Evolutionary conservation across 352 stramenopile species (phyloP).

Genomic region (Globisporangium rhizosaccharum): DNA sequence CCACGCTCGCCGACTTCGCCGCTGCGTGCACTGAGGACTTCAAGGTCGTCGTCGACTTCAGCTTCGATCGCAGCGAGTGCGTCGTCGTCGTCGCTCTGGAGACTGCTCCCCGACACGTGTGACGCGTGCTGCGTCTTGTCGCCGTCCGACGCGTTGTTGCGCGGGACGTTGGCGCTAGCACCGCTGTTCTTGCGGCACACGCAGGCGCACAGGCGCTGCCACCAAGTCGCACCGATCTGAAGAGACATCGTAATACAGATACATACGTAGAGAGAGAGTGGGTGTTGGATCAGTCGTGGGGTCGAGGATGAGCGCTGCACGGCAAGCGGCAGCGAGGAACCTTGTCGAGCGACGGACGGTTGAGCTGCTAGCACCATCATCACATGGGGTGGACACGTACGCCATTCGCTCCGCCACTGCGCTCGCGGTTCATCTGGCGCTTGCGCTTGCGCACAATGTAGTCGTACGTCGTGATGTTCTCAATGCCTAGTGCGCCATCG

Average conservation of each 20-base stretch:
- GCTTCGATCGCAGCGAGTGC: constrained; percentile 65
- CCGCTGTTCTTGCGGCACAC: constrained; percentile 29
- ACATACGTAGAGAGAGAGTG: constrained; percentile 8
- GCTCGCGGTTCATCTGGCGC: constrained; percentile 56
- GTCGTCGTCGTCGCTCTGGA: constrained; percentile 66
- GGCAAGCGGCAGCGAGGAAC: constrained; percentile 5
- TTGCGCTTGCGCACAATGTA: constrained; percentile 85
- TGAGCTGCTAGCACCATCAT: background rate
- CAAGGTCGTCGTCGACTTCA: constrained; percentile 74
- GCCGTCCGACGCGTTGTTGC: constrained; percentile 8
- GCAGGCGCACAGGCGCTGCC: constrained; percentile 25
- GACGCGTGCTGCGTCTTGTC: constrained; percentile 55
- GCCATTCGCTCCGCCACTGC: constrained; percentile 26
- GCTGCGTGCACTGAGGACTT: constrained; percentile 69
- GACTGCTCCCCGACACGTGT: constrained; percentile 39
- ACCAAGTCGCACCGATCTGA: constrained; percentile 20
- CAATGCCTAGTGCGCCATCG: constrained; percentile 33
- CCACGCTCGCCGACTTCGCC: constrained; percentile 44
- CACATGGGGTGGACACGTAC: constrained; percentile 71
- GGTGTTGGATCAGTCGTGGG: background rate
- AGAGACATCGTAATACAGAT: constrained; percentile 12
- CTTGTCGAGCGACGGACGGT: constrained; percentile 7
- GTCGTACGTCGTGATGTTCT: constrained; percentile 84
- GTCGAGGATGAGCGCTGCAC: too few relatives aligned
- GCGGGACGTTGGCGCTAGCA: background rate